Evolutionary conservation across 2,329 filamentous ascomycete genomes (phyloP).

Genomic region (Cladophialophora bantiana): DNA sequence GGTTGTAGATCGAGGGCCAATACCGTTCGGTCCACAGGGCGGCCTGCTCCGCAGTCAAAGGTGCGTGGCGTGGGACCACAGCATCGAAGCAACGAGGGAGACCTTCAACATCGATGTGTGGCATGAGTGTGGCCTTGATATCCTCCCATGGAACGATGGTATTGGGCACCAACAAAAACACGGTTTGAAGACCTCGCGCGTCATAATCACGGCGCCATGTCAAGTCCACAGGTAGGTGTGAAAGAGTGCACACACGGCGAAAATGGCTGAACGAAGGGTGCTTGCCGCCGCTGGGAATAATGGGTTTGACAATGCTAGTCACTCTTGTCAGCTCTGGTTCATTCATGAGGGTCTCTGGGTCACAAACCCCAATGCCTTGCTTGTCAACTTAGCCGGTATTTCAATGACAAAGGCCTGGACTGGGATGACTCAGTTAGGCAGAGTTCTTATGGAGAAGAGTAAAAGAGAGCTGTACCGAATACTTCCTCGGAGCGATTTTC

Average conservation of each 20-base stretch:
- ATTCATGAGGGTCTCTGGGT: background rate
- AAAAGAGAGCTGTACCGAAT: slow-evolving; percentile 46
- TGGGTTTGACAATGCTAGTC: slow-evolving; percentile 42
- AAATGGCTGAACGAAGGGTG: slow-evolving; percentile 45
- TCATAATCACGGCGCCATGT: slow-evolving; percentile 41
- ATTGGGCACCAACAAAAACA: slow-evolving; percentile 52
- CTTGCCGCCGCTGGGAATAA: slow-evolving; percentile 50
- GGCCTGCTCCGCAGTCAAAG: slow-evolving; percentile 50
- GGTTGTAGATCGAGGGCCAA: slow-evolving; percentile 56
- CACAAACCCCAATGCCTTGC: slow-evolving; percentile 53
- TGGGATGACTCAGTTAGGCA: slow-evolving; percentile 39
- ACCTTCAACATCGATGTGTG: slow-evolving; percentile 49
- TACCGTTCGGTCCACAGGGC: slow-evolving; percentile 50
- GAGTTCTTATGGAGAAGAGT: slow-evolving; percentile 11
- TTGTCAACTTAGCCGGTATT: slow-evolving; percentile 53
- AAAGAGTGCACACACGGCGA: slow-evolving; percentile 37
- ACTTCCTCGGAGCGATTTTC: slow-evolving; percentile 51
- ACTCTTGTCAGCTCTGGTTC: slow-evolving; percentile 13
- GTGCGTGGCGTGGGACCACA: slow-evolving; percentile 51
- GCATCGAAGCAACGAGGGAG: slow-evolving; percentile 41
- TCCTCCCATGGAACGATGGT: slow-evolving; percentile 46
- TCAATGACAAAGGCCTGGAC: slow-evolving; percentile 54
- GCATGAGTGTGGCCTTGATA: slow-evolving; percentile 43
- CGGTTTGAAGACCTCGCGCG: slow-evolving; percentile 42
- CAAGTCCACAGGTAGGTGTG: slow-evolving; percentile 39